Percentiles rank a stretch among this genome's conserved stretches.
Evolutionary conservation across 202 grass and related monocot species (phyloP).

Genomic region (Zoysia matrella): DNA sequence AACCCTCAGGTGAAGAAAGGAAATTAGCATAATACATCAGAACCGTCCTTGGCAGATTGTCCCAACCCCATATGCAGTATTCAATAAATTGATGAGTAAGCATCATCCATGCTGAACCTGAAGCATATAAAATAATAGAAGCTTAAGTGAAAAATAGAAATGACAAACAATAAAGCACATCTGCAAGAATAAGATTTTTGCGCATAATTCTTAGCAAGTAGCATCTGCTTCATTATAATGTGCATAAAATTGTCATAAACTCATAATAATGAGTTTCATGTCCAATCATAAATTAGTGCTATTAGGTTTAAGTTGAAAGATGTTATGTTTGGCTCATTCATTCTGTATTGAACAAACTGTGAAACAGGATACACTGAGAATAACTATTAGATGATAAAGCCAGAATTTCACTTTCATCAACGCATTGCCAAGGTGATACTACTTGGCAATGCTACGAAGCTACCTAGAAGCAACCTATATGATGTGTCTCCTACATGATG

Average conservation of each 20-base stretch:
- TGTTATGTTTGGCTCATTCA: background rate
- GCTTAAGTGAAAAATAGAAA: background rate
- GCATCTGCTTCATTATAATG: background rate
- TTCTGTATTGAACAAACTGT: background rate
- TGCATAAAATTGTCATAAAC: background rate
- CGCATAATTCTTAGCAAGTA: background rate
- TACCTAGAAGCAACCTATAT: slow-evolving; percentile 1
- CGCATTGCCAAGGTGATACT: slow-evolving; percentile 3
- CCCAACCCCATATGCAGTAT: slow-evolving; percentile 38
- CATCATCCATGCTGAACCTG: no score
- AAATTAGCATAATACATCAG: slow-evolving; percentile 99
- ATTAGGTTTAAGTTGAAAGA: slow-evolving; percentile 22
- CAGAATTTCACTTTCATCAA: slow-evolving; percentile 21
- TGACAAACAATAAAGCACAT: background rate
- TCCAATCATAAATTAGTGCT: background rate
- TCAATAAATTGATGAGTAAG: slow-evolving; percentile 61
- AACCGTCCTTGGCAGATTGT: slow-evolving; percentile 92
- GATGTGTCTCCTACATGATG: background rate
- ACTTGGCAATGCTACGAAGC: slow-evolving; percentile 5
- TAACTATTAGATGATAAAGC: background rate
- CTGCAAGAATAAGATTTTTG: background rate
- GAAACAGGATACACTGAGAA: background rate
- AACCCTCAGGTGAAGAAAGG: slow-evolving; percentile 96
- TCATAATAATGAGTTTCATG: background rate
- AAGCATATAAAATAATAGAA: no score